Evolutionary conservation across 169 alveolate species (phyloP), one percentile per base, ranked within the genome.

Genomic region (Plasmodium coatneyi): DNA sequence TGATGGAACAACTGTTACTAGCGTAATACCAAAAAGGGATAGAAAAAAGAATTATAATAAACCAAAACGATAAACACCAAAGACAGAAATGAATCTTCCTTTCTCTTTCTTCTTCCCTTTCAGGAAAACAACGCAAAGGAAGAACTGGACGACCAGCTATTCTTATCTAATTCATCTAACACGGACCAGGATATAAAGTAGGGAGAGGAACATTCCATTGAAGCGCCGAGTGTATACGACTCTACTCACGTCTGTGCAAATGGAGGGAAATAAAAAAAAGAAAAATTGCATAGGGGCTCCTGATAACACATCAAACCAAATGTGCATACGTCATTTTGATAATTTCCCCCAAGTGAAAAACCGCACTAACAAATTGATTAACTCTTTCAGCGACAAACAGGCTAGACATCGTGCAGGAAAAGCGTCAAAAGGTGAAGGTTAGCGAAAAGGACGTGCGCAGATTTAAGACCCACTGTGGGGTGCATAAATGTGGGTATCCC

Each of bases 371-470:
- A 83, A n/a, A 71, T 54, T 25, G 25, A 52, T n/a, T 70, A 74
- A 30, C 28, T 41, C 52, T 39, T 52, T 84, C 54, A 79, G 81
- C 70, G 89, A 87, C 25, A 66, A 84, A 72, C n/a, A n/a, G 6
- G 22, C 71, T 78, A 71, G 71, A 71, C 60, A 49, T 56, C 32
- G 43, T 72, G 70, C 79, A 78, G 19, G 41, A 36, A 81, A 78
- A 78, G 46, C 82, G n/a, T 30, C 70, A 19, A 66, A 87, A 3
- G 28, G 74, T 19, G 82, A 87, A 78, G 93, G 93, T 87, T 79
- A 22, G n/a, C 30, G n/a, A n/a, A n/a, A 39, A 71, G 3, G 36
- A 72, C 16, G 54, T 43, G 10, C 54, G n/a, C 72, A 43, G 34
- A 52, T 12, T 46, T 54, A 14, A 36, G 19, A 43, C 12, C 39